phyloP scores from a whole-genome alignment of 192 early-diverging fungal species.

The Diversispora eburnea region DNA sequence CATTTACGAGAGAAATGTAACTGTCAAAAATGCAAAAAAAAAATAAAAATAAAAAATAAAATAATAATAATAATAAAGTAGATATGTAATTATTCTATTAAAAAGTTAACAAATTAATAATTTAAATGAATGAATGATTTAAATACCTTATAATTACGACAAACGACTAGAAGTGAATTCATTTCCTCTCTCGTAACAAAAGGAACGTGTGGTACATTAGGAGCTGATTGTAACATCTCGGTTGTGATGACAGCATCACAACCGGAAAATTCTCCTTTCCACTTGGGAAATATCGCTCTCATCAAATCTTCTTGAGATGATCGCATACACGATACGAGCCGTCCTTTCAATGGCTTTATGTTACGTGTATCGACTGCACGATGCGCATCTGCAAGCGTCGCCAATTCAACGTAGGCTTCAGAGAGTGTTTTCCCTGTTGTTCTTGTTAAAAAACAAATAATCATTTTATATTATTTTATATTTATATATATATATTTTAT shows the following conservation, averaged over 20 bases:
- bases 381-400: slow-evolving; percentile 47
- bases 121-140: neutral
- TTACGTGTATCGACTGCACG: slow-evolving; percentile 53
- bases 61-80: too few relatives aligned
- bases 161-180: slow-evolving; percentile 61
- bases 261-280: slow-evolving; percentile 50
- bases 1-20: slow-evolving; percentile 72
- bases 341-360: slow-evolving; percentile 58
- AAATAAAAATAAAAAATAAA: too few relatives aligned
- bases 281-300: slow-evolving; percentile 53
- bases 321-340: slow-evolving; percentile 48
- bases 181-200: slow-evolving; percentile 71
- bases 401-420: slow-evolving; percentile 65
- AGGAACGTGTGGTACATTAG: slow-evolving; percentile 18
- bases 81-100: neutral
- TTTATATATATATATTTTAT: neutral
- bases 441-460: slow-evolving; percentile 35
- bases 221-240: slow-evolving; percentile 12
- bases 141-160: slow-evolving; percentile 69
- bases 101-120: neutral
- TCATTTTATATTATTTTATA: neutral
- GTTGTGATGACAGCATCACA: slow-evolving; percentile 41
- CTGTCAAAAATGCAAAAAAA: slow-evolving; percentile 30
- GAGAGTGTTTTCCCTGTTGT: slow-evolving; percentile 68
- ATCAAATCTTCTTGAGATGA: slow-evolving; percentile 58